These are phyloP conservation scores for Tephrocybe sp. DNA, from an alignment of 768 basidiomycete genomes.

Conservation along the genomic window DNA sequence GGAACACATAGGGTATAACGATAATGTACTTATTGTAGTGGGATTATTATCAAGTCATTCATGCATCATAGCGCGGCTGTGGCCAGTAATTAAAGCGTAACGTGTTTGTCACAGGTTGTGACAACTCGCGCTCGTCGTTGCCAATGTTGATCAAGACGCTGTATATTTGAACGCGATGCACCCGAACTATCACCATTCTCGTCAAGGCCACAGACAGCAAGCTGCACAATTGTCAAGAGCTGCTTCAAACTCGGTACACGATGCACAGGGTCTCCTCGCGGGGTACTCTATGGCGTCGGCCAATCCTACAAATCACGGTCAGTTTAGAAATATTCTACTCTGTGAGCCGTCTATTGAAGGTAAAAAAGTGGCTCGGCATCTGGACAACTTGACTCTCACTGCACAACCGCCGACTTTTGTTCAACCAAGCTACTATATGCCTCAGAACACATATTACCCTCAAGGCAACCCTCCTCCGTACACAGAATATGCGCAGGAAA, in stretches of 20 bases:
- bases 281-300: conserved; percentile 75
- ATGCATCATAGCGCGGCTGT: too few relatives aligned
- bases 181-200: conserved; percentile 15
- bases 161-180: conserved; percentile 24
- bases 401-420: conserved; percentile 62
- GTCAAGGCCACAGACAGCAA: conserved; percentile 16
- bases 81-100: too few relatives aligned
- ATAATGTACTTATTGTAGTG: too few relatives aligned
- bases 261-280: conserved; percentile 63
- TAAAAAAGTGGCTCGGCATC: conserved; percentile 59
- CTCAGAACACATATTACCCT: conserved; percentile 25
- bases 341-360: conserved; percentile 3
- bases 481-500: conserved; percentile 64
- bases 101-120: not conserved
- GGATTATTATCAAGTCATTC: too few relatives aligned
- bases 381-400: conserved; percentile 55
- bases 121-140: conserved; percentile 15
- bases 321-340: conserved; percentile 10
- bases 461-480: conserved; percentile 53
- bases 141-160: conserved; percentile 3
- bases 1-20: too few relatives aligned
- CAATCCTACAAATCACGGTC: conserved; percentile 76
- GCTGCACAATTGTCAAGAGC: conserved; percentile 18
- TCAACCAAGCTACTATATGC: conserved; percentile 51
- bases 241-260: conserved; percentile 53